Base-by-base conservation (phyloP, 768 basidiomycete genomes). In the Lactarius sanguifluus region DNA sequence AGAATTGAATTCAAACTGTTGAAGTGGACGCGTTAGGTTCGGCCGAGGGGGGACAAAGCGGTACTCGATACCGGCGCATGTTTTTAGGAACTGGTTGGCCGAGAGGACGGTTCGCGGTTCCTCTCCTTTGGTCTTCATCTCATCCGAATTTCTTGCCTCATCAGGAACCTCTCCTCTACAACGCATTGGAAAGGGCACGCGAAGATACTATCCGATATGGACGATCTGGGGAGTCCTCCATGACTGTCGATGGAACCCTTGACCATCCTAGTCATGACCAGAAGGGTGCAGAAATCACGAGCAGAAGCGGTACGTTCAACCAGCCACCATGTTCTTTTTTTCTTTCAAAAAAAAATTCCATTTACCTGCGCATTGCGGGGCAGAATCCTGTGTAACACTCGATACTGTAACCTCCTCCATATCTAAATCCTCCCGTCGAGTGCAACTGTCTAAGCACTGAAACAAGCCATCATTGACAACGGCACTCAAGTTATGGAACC, bases 71-170 rank as follows among this genome's bases (percentile, higher is more conserved):
- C 73, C 86, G 88, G 71, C 82, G 87, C 52, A 77, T 85, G 54
- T 93, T 89, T 89, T 75, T 94, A 90, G 90, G 92, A 94, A 74
- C 85, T 87, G 38, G 83, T 12, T 89, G 45, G 81, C 81, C 10
- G 92, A 94, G 71, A 85, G 86, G 66, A 76, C 84, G 76, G 92
- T 91, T 72, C 47, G 77, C 73, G 76, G n/a, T 72, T 18, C 13
- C n/a, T 41, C 25, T 36, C 15, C 45, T 25, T 23, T 25, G 47
- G 13, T 30, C 36, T 52, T 12, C 4, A 45, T 15, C 13, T 60
- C 45, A 25, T 30, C 36, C 12, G n/a, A 60, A n/a, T 20, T 36
- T 45, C 18, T 34, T 50, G 16, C 69, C 56, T 52, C 25, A 62
- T 62, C 59, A 92, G 91, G 83, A 87, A 73, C 85, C 87, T 10